These are phyloP conservation scores for Protomyces lactucae-debilis DNA, from an alignment of 1,139 yeast species.

Conservation along the genomic window DNA sequence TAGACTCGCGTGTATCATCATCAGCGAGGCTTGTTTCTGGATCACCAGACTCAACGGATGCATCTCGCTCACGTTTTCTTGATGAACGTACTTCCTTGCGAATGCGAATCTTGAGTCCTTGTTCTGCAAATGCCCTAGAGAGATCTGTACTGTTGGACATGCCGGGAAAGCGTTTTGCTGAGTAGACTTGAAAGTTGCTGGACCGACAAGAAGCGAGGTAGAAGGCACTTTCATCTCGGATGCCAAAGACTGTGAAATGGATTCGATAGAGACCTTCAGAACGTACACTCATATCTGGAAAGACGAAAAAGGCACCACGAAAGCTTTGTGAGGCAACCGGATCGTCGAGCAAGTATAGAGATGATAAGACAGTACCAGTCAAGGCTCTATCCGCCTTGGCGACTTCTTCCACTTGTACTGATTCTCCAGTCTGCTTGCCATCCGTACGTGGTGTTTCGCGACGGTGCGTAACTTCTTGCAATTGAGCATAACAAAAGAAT, in stretches of 20 bases:
- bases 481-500: conserved; percentile 8
- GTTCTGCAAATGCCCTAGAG: conserved; percentile 20
- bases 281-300: conserved; percentile 40
- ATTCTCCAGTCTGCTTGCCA: not conserved
- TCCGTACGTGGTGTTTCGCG: not conserved
- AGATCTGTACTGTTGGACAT: conserved; percentile 30
- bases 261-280: conserved; percentile 40
- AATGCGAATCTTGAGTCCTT: conserved; percentile 21
- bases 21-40: no score
- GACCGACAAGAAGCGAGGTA: conserved; percentile 31
- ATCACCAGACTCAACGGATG: not conserved
- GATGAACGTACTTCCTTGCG: conserved; percentile 9
- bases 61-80: conserved; percentile 6
- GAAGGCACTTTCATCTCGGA: not conserved
- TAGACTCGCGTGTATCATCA: no score
- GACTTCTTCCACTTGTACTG: not conserved
- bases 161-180: conserved; percentile 43
- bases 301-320: conserved; percentile 36
- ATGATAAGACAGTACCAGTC: conserved; percentile 15
- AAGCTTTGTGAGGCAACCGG: not conserved
- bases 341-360: conserved; percentile 11
- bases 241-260: conserved; percentile 36
- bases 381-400: not conserved
- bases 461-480: not conserved
- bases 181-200: conserved; percentile 38